Conservation (phyloP, 371 early-diverging fungal species). For the Syncephalastrum contaminatum region DNA sequence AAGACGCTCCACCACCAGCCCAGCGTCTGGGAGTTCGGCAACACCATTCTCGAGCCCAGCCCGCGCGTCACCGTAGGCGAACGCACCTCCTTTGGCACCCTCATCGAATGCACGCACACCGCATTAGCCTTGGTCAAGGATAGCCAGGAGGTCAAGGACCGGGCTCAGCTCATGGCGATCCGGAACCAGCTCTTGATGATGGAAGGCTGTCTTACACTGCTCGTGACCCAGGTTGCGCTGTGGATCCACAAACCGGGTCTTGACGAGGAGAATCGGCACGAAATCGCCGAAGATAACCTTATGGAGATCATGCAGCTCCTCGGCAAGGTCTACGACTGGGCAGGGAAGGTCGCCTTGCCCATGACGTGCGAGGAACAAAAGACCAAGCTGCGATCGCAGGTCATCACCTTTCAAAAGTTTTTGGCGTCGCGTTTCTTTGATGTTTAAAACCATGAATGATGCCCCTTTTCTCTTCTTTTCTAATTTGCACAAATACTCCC, state of each 20-base stretch:
- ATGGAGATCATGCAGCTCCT: conserved; percentile 25
- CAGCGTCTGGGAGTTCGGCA: conserved; percentile 36
- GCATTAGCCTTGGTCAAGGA: conserved; percentile 22
- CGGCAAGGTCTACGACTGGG: conserved; percentile 11
- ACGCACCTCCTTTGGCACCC: conserved; percentile 30
- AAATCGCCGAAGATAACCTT: conserved; percentile 28
- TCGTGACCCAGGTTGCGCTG: conserved; percentile 29
- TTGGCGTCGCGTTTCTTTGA: too few species aligned
- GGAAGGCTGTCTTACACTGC: conserved; percentile 25
- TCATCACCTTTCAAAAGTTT: too few species aligned
- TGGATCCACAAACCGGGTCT: conserved; percentile 40
- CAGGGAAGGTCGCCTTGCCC: conserved; percentile 1
- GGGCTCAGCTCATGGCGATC: conserved; percentile 5
- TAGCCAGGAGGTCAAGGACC: conserved; percentile 11
- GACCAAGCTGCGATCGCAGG: too few species aligned
- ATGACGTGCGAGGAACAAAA: conserved; percentile 8
- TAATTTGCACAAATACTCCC: too few species aligned
- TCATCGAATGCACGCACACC: conserved; percentile 31
- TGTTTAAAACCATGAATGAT: too few species aligned
- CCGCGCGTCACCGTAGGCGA: conserved; percentile 13
- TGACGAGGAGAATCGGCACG: conserved; percentile 16
- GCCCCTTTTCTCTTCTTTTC: too few species aligned
- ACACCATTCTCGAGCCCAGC: conserved; percentile 31
- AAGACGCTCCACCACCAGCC: conserved; percentile 16
- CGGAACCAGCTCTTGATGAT: conserved; percentile 12